Percentiles rank a stretch among this genome's conserved stretches.
These are phyloP conservation scores for Xylaria sp. DNA, from an alignment of 2,329 filamentous ascomycete species.

Conservation along the genomic window DNA sequence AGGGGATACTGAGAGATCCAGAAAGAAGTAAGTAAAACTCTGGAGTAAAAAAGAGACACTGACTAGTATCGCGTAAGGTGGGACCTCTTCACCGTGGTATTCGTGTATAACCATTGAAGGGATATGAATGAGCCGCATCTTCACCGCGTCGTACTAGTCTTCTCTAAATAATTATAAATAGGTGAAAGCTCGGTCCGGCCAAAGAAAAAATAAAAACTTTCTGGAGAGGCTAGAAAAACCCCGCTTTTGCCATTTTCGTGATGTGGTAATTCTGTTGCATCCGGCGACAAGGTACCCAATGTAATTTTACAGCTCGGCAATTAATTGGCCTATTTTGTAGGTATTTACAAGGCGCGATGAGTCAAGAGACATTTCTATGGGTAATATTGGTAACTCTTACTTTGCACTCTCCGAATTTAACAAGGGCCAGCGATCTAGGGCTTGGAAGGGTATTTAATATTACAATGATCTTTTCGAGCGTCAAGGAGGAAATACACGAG, in stretches of 20 bases:
- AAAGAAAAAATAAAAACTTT: neutral
- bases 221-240: neutral
- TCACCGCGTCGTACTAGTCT: neutral
- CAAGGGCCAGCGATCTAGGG: too few relatives aligned
- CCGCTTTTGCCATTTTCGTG: neutral
- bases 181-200: neutral
- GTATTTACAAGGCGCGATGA: neutral
- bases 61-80: slow-evolving; percentile 25
- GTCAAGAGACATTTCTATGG: too few relatives aligned
- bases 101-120: slow-evolving; percentile 13
- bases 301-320: too few relatives aligned
- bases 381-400: neutral
- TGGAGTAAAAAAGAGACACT: neutral
- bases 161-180: neutral
- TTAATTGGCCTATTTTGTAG: neutral
- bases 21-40: neutral
- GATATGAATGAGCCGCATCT: slow-evolving; percentile 20
- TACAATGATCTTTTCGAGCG: too few relatives aligned
- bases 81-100: slow-evolving; percentile 16
- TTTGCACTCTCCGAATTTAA: neutral
- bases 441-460: too few relatives aligned
- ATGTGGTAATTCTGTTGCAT: neutral
- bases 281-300: neutral
- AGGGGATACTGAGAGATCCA: neutral
- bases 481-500: too few relatives aligned